phyloP scores from a whole-genome alignment of 768 basidiomycete genomes.

The Tulasnella sp. region DNA sequence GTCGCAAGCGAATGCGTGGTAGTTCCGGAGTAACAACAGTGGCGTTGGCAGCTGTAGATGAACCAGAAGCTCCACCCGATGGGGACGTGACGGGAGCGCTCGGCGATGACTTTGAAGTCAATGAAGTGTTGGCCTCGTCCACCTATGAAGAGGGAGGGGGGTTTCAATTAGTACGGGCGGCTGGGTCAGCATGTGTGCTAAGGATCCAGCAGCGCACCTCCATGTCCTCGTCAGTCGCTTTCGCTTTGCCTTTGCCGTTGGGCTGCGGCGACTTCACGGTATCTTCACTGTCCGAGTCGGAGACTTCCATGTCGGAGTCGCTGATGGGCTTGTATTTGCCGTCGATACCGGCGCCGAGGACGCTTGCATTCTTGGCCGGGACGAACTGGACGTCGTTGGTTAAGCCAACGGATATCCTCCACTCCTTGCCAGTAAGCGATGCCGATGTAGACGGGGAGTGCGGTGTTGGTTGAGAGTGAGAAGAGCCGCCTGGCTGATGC shows the following conservation, averaged over 20 bases:
- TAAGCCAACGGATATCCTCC: constrained; percentile 26
- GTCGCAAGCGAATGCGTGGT: constrained; percentile 11
- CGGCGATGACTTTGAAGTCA: neutral
- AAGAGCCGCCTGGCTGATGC: neutral
- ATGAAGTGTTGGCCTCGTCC: constrained; percentile 6
- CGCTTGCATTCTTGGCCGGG: constrained; percentile 31
- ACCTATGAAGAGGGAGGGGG: constrained; percentile 13
- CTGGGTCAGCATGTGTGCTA: neutral
- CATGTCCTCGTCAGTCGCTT: constrained; percentile 38
- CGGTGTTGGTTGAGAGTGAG: neutral
- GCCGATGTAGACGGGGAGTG: neutral
- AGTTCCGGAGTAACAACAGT: neutral
- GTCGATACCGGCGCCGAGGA: constrained; percentile 33
- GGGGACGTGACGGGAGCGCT: constrained; percentile 3
- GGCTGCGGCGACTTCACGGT: constrained; percentile 53
- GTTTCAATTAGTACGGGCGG: neutral
- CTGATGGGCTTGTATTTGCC: constrained; percentile 81
- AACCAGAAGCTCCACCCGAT: neutral
- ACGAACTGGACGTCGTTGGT: constrained; percentile 34
- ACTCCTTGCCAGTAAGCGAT: constrained; percentile 25
- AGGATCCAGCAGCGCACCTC: neutral
- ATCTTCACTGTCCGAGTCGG: neutral
- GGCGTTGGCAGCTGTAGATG: constrained; percentile 1
- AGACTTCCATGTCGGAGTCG: constrained; percentile 39
- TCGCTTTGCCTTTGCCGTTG: constrained; percentile 52